These are phyloP conservation scores for Annulohypoxylon bovei DNA, from an alignment of 495 filamentous ascomycete genomes.

Conservation along the genomic window DNA sequence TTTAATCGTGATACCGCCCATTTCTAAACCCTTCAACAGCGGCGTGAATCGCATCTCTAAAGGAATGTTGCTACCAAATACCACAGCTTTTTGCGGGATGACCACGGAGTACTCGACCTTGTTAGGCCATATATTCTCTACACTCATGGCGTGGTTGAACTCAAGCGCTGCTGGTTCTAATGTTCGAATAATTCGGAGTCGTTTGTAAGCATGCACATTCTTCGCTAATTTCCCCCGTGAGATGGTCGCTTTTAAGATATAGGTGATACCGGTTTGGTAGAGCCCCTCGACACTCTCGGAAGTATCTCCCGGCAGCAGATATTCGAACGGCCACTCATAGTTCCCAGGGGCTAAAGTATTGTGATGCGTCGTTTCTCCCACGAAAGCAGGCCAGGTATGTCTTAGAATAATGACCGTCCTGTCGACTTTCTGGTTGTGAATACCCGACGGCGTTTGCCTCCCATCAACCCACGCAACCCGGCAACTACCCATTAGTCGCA, in stretches of 20 bases:
- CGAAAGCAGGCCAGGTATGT: slow-evolving; percentile 61
- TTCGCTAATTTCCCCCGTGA: slow-evolving; percentile 81
- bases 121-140: slow-evolving; percentile 93
- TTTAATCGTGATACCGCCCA: slow-evolving; percentile 78
- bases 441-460: slow-evolving; percentile 58
- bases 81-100: slow-evolving; percentile 87
- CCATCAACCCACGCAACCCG: slow-evolving; percentile 69
- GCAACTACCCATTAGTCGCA: slow-evolving; percentile 76
- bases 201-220: slow-evolving; percentile 79
- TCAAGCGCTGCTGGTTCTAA: slow-evolving; percentile 83
- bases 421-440: slow-evolving; percentile 59
- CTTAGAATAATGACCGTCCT: slow-evolving; percentile 54
- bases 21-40: slow-evolving; percentile 83
- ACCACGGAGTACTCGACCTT: slow-evolving; percentile 93
- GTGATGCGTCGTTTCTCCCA: slow-evolving; percentile 57
- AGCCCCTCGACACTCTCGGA: slow-evolving; percentile 92
- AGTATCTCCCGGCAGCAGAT: slow-evolving; percentile 76
- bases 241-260: slow-evolving; percentile 88
- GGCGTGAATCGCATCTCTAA: slow-evolving; percentile 84
- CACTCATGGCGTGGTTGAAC: slow-evolving; percentile 86
- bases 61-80: slow-evolving; percentile 85
- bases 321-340: slow-evolving; percentile 91
- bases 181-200: slow-evolving; percentile 87
- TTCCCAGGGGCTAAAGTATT: slow-evolving; percentile 77
- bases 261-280: slow-evolving; percentile 80